Conservation (phyloP, 306 rosid genomes). For the Carpinus viminea region DNA sequence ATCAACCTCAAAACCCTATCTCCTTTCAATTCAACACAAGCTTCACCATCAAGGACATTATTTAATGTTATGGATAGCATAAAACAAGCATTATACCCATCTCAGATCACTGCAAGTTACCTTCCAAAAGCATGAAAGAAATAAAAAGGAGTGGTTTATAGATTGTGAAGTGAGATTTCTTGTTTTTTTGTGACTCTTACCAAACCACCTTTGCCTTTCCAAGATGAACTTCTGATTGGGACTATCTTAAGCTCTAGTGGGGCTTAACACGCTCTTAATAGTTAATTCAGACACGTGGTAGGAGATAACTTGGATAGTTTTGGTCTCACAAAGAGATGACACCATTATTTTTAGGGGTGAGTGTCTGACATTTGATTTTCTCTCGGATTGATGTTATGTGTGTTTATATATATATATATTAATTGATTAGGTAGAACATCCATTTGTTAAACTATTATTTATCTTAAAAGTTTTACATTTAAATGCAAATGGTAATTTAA, state of each 20-base stretch:
- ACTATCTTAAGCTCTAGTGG: slow-evolving; percentile 27
- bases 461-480: no score
- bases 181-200: slow-evolving; percentile 12
- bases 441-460: no score
- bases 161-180: slow-evolving; percentile 19
- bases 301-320: slow-evolving; percentile 24
- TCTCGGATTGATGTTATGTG: background rate
- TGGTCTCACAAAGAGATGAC: slow-evolving; percentile 51
- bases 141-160: no score
- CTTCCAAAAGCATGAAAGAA: no score
- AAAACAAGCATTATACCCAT: slow-evolving; percentile 23
- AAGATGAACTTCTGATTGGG: slow-evolving; percentile 40
- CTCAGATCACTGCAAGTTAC: slow-evolving; percentile 6
- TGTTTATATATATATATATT: background rate
- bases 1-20: slow-evolving; percentile 17
- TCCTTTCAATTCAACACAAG: background rate
- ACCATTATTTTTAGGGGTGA: slow-evolving; percentile 34
- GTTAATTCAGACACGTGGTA: slow-evolving; percentile 37
- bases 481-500: no score
- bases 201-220: slow-evolving; percentile 3
- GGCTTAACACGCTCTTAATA: background rate
- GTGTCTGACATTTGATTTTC: slow-evolving; percentile 35
- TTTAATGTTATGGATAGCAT: background rate
- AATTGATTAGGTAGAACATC: background rate
- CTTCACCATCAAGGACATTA: background rate